Percentiles rank a stretch among this genome's conserved stretches.
phyloP scores from a whole-genome alignment of 257 asterid species.

The Primulina eburnea region DNA sequence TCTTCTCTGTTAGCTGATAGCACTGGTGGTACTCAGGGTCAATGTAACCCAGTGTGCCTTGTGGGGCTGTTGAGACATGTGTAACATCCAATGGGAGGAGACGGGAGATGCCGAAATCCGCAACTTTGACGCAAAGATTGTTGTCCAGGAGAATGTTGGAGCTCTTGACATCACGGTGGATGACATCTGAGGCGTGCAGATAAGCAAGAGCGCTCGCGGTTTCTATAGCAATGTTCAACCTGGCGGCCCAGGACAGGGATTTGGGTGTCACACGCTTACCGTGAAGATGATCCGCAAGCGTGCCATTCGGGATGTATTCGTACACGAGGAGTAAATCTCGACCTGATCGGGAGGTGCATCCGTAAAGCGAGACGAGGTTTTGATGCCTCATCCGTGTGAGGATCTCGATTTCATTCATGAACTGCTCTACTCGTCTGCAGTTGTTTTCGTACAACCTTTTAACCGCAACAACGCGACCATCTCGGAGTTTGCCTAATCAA shows the following conservation, averaged over 20 bases:
- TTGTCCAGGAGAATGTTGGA: constrained; percentile 32
- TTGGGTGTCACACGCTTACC: constrained; percentile 12
- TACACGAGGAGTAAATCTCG: constrained; percentile 36
- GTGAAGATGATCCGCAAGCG: constrained; percentile 39
- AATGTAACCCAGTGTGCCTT: constrained; percentile 38
- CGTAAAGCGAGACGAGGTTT: constrained; percentile 38
- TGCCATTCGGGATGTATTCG: constrained; percentile 37
- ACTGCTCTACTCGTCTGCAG: constrained; percentile 31
- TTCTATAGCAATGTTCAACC: constrained; percentile 33
- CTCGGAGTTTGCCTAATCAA: constrained; percentile 24
- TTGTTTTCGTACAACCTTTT: constrained; percentile 35
- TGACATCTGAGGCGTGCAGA: constrained; percentile 35
- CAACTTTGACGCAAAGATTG: constrained; percentile 32
- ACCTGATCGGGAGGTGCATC: constrained; percentile 30
- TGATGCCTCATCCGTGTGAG: constrained; percentile 36
- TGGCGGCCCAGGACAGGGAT: constrained; percentile 25
- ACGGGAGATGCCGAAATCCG: constrained; percentile 39
- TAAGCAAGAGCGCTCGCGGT: constrained; percentile 32
- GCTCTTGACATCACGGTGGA: constrained; percentile 39
- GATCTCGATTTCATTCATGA: constrained; percentile 33
- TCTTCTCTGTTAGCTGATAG: constrained; percentile 36
- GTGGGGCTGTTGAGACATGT: constrained; percentile 39
- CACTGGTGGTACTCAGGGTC: constrained; percentile 38
- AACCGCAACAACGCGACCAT: constrained; percentile 40
- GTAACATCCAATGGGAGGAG: constrained; percentile 29